Evolutionary conservation across 805 yeast genomes (phyloP), one percentile per base, ranked within the genome.

Genomic region (Spencermartinsiella europaea): DNA sequence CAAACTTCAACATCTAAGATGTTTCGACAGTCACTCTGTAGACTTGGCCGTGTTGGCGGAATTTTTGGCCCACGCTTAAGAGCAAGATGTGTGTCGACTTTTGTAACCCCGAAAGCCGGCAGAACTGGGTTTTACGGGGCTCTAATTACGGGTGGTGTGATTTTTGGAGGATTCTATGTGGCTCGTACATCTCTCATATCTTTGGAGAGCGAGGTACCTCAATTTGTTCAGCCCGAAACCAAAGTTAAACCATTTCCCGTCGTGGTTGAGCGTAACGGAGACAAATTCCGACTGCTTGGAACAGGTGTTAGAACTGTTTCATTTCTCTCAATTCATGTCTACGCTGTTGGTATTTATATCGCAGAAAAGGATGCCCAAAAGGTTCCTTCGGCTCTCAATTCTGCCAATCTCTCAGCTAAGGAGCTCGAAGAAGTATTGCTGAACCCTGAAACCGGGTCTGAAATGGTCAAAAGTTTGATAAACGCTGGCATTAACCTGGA

Each of bases 291-390:
- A 19, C 63, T 90, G 27, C 57, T 93, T 2, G 98, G 96, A 0
- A 74, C 77, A 47, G 98, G 99, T 1, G 77, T 81, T 2, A 73
- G 98, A 59, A 69, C 84, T 0, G 96, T 91, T 16, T 85, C 97
- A 0, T 85, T 93, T 59, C 56, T 90, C 36, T 73, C 75, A 21
- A 79, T 93, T 70, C 87, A 81, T 56, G 96, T 93, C 1, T 91
- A 91, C 61, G 95, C 87, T 0, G 71, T 86, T 34, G 98, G 96
- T 0, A 67, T 93, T 5, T 91, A 91, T 61, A 70, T 86, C 35
- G 83, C 88, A 4, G 62, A 71, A 4, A 73, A 75, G 0, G 96
- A 88, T 58, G 36, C 51, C 17, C 31, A 34, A 15, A 47, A 45
- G 38, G 61, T 59, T 15, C 49, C 49, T 34, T 34, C 46, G n/a